phyloP scores from a whole-genome alignment of 2,329 filamentous ascomycete species.

The Sordariomycetes sp. region DNA sequence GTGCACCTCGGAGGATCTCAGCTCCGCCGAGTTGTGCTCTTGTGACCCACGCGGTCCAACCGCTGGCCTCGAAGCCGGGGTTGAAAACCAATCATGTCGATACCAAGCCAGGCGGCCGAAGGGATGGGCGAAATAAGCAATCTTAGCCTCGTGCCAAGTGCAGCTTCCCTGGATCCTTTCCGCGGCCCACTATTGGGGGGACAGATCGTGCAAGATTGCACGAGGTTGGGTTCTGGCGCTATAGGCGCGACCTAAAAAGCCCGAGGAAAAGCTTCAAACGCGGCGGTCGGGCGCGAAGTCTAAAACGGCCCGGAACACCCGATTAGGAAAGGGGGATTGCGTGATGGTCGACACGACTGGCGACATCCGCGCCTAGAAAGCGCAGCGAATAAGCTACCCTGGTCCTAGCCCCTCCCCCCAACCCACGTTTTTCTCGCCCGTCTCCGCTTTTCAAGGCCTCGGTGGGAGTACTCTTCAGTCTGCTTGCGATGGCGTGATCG shows the following conservation, averaged over 20 bases:
- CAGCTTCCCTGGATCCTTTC: no score
- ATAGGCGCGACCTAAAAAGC: background rate
- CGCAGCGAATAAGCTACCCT: background rate
- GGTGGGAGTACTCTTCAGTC: background rate
- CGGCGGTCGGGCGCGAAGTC: background rate
- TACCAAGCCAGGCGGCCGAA: no score
- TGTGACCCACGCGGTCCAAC: no score
- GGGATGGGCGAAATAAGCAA: no score
- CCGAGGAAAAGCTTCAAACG: background rate
- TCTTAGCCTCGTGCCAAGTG: no score
- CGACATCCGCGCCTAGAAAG: background rate
- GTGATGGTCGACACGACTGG: conserved; percentile 3
- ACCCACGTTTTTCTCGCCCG: background rate
- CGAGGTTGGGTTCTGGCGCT: background rate
- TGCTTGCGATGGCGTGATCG: background rate
- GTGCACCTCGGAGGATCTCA: no score
- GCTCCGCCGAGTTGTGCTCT: no score
- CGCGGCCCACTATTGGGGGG: no score
- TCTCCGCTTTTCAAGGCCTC: background rate
- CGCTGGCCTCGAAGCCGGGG: no score
- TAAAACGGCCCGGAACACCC: background rate
- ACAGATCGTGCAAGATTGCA: no score
- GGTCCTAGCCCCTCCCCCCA: background rate
- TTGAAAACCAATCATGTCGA: no score
- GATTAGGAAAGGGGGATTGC: conserved; percentile 2